phyloP scores from a whole-genome alignment of 257 asterid genomes.

The Coffea eugenioides region DNA sequence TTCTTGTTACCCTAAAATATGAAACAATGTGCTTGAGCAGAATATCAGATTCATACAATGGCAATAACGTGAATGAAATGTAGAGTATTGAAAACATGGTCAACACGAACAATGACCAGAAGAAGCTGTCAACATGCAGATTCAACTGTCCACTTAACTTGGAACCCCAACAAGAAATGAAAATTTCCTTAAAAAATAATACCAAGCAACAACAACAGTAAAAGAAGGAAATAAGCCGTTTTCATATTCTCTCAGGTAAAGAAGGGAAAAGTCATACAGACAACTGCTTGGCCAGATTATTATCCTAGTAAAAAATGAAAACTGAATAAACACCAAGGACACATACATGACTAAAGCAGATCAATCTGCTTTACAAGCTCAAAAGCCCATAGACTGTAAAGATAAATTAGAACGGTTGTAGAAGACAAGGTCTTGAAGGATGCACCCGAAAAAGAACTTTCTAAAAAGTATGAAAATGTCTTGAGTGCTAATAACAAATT shows the following conservation, averaged over 20 bases:
- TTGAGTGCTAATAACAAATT: background rate
- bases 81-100: background rate
- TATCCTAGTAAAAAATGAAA: no score
- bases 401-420: background rate
- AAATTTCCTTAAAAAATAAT: background rate
- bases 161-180: background rate
- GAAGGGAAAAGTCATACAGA: no score
- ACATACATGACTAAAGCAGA: background rate
- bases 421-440: background rate
- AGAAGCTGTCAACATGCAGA: background rate
- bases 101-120: background rate
- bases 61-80: background rate
- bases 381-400: no score
- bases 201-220: background rate
- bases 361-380: background rate
- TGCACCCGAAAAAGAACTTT: background rate
- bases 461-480: background rate
- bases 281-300: no score
- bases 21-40: slow-evolving; percentile 4
- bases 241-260: background rate
- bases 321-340: background rate
- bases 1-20: slow-evolving; percentile 40
- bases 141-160: background rate
- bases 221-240: background rate
- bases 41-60: no score